Base-by-base conservation (phyloP, 2,329 filamentous ascomycete genomes). In the Scleromitrula shiraiana region DNA sequence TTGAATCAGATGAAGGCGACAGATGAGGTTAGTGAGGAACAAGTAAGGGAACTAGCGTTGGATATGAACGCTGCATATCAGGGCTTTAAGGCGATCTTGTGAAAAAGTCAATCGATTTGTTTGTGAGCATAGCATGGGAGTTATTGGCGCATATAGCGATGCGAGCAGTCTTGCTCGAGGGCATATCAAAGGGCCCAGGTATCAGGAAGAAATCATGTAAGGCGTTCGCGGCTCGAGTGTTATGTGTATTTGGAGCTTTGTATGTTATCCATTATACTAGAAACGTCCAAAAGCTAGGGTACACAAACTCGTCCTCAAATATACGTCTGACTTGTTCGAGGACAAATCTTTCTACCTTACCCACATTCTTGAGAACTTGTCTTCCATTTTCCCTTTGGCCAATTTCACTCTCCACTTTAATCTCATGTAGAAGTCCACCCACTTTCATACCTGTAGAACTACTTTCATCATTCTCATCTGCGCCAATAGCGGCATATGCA, bases 221-320 rank as follows among this genome's bases (percentile, higher is more conserved):
- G 54, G 54, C 54, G 50, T 48, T 35, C 9, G 57, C 50, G 41
- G 54, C 56, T 50, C 12, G 30, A 37, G 22, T 49, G 37, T 17
- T 37, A 17, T 10, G n/a, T 42, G 20, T 5, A 17, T 27, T 36
- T 27, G 20, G 32, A 17, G 29, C n/a, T 5, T 23, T 8, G 4
- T 20, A 46, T 23, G 32, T 45, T 19, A 23, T 19, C 14, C 10
- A 30, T 57, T 37, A 95, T 37, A 97, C 83, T 59, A 98, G 70
- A 66, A 97, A 96, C 1, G 91, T 97, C 90, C 91, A 97, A 68
- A 94, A 97, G 67, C 90, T 96, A 37, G 93, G 93, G 69, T 95
- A 97, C 53, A 97, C 90, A 69, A 97, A 93, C 66, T 98, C 93
- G 64, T 97, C 93, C 68, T 98, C 93, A 62, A 98, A 97, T 59